Conservation (phyloP, 2,329 filamentous ascomycete genomes). For the Aspergillus aculeatus region DNA sequence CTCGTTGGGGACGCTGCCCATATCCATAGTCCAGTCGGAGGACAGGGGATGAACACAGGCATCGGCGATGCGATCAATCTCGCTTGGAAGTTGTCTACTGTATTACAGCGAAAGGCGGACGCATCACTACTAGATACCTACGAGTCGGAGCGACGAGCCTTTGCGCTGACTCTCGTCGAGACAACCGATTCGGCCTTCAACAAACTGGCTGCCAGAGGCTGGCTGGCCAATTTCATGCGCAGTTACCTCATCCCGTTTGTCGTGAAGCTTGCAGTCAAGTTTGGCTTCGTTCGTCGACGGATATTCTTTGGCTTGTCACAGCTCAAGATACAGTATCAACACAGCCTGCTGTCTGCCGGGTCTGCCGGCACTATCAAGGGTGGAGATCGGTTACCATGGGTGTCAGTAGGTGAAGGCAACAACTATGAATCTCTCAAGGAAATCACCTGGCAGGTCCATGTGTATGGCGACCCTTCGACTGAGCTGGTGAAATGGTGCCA, state of each 20-base stretch:
- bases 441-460: slow-evolving; percentile 34
- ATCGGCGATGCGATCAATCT: slow-evolving; percentile 56
- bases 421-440: slow-evolving; percentile 27
- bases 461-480: slow-evolving; percentile 23
- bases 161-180: slow-evolving; percentile 45
- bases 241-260: slow-evolving; percentile 41
- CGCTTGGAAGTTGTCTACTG: slow-evolving; percentile 55
- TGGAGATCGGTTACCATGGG: slow-evolving; percentile 49
- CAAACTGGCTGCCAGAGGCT: slow-evolving; percentile 37
- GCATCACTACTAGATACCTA: slow-evolving; percentile 50
- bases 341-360: slow-evolving; percentile 37
- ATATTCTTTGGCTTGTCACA: slow-evolving; percentile 43
- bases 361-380: slow-evolving; percentile 42
- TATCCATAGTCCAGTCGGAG: slow-evolving; percentile 56
- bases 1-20: slow-evolving; percentile 60
- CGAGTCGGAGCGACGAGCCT: slow-evolving; percentile 48
- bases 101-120: slow-evolving; percentile 40
- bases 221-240: slow-evolving; percentile 43
- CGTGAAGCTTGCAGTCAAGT: slow-evolving; percentile 23
- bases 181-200: slow-evolving; percentile 46
- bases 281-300: slow-evolving; percentile 18
- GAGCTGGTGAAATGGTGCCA: slow-evolving; percentile 27
- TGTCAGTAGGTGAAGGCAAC: slow-evolving; percentile 21
- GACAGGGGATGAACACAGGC: slow-evolving; percentile 60
- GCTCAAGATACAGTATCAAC: slow-evolving; percentile 46